Conservation (phyloP, 2,329 filamentous ascomycete species). For the Corinectria fuckeliana region DNA sequence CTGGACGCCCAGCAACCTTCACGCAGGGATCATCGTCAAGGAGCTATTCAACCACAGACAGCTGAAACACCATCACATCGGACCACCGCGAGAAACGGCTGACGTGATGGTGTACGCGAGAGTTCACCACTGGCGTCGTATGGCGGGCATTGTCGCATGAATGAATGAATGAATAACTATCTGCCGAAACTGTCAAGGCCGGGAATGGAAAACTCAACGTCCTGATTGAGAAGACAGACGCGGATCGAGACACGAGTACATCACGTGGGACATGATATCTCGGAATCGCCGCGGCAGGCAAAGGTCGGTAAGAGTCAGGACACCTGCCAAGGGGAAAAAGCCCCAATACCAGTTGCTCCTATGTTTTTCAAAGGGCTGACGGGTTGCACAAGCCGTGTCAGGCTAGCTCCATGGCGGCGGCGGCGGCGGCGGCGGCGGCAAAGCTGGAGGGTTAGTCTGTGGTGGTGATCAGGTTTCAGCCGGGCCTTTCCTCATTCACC, state of each 20-base stretch:
- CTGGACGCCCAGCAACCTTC: background rate
- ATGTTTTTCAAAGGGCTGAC: background rate
- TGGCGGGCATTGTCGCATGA: background rate
- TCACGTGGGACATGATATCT: too few relatives aligned
- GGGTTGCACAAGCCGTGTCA: background rate
- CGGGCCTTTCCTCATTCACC: background rate
- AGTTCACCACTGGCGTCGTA: background rate
- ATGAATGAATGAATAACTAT: background rate
- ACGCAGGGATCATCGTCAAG: background rate
- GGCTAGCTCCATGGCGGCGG: background rate
- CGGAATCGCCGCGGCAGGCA: too few relatives aligned
- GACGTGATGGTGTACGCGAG: background rate
- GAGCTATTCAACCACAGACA: too few relatives aligned
- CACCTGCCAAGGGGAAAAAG: background rate
- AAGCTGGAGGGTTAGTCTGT: background rate
- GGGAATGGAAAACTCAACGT: background rate
- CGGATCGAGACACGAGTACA: background rate
- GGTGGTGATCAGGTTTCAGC: background rate
- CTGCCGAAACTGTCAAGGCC: background rate
- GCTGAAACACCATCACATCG: too few relatives aligned
- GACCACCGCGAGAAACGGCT: background rate
- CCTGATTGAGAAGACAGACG: background rate
- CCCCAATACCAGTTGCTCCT: background rate
- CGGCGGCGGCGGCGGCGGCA: too few relatives aligned
- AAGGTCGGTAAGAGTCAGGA: background rate